Evolutionary conservation across 805 yeast genomes (phyloP).

Genomic region (Komagataella ulmi): DNA sequence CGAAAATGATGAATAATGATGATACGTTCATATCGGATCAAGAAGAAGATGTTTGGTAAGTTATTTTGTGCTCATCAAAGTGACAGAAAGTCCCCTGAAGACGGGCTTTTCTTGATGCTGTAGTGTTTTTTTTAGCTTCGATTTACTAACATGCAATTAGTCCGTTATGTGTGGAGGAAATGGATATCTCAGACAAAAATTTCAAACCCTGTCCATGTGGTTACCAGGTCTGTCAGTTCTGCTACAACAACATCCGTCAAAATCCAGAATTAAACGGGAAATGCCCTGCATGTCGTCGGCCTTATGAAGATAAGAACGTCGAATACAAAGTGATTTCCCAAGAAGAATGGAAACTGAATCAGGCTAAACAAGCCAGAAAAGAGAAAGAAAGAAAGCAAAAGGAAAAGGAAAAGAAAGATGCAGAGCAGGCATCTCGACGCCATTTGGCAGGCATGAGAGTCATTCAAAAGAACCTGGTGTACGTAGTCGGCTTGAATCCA

Average conservation of each 20-base stretch:
- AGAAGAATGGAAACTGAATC: constrained; percentile 80
- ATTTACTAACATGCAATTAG: constrained; percentile 18
- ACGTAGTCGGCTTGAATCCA: constrained; percentile 90
- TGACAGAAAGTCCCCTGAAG: background rate
- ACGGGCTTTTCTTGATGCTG: background rate
- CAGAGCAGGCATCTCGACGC: constrained; percentile 71
- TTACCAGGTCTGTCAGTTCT: constrained; percentile 94
- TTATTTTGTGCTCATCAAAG: constrained; percentile 4
- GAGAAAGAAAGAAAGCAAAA: constrained; percentile 74
- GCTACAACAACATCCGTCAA: constrained; percentile 91
- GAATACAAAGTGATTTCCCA: constrained; percentile 74
- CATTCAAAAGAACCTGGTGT: constrained; percentile 94
- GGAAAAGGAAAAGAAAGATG: constrained; percentile 87
- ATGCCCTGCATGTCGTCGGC: constrained; percentile 95
- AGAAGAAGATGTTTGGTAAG: constrained; percentile 63
- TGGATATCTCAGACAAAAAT: constrained; percentile 92
- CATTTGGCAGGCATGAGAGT: constrained; percentile 95
- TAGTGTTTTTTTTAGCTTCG: background rate
- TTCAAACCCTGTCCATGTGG: constrained; percentile 99
- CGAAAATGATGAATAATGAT: constrained; percentile 15
- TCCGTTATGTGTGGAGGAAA: constrained; percentile 95
- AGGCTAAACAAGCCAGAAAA: constrained; percentile 63
- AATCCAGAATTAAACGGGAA: constrained; percentile 92
- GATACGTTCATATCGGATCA: constrained; percentile 64
- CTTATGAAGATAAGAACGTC: constrained; percentile 85